Base-by-base conservation (phyloP, 495 filamentous ascomycete species). In the Talaromyces liani region DNA sequence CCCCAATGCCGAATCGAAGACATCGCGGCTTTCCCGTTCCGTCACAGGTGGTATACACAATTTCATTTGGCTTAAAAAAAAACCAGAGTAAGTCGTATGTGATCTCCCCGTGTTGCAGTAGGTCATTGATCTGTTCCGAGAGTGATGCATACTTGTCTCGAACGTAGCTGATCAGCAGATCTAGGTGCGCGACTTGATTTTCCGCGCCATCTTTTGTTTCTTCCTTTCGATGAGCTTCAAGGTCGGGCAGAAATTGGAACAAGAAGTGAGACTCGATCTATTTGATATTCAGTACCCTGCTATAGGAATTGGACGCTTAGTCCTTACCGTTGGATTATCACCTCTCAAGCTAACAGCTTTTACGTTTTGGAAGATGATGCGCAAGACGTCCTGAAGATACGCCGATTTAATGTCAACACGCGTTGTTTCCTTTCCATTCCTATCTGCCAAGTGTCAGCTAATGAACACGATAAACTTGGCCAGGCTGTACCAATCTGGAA, bases 21-120 rank as follows among this genome's bases (percentile, higher is more conserved):
- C n/a, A n/a, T n/a, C n/a, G n/a, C n/a, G n/a, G n/a, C n/a, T n/a
- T n/a, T n/a, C n/a, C n/a, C n/a, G n/a, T n/a, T n/a, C n/a, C n/a
- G n/a, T n/a, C n/a, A n/a, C n/a, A n/a, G n/a, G n/a, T n/a, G n/a
- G n/a, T n/a, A n/a, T n/a, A n/a, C n/a, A n/a, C n/a, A n/a, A n/a
- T n/a, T n/a, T n/a, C n/a, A n/a, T n/a, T n/a, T n/a, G n/a, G n/a
- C n/a, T n/a, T n/a, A n/a, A n/a, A n/a, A n/a, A n/a, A n/a, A n/a
- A n/a, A n/a, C 78, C 73, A 80, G 24, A 81, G 73, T 27, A 81
- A 72, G 31, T 80, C 75, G 62, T 76, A 81, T 8, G 75, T 79
- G 54, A 81, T 81, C 64, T 80, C 70, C 25, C 71, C 58, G 60
- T 70, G 61, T 45, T 67, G 55, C 8, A 80, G 64, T 20, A 80